Percentiles rank a stretch among this genome's conserved stretches.
phyloP scores from a whole-genome alignment of 108 stramenopile species.

The Fragilariopsis cylindrus region DNA sequence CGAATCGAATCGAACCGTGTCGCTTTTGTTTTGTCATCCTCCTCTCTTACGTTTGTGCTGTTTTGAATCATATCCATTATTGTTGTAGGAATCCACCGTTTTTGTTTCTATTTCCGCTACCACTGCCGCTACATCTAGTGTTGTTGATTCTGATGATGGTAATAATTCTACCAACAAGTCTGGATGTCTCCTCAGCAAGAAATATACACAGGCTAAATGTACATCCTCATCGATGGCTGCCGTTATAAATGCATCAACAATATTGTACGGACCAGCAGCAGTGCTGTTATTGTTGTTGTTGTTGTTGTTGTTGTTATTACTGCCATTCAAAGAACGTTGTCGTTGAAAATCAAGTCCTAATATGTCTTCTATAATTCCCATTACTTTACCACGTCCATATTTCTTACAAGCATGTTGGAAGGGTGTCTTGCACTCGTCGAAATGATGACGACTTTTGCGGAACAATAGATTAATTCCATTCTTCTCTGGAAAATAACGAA shows the following conservation, averaged over 20 bases:
- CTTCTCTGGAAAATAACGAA: neutral
- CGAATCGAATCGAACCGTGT: no score
- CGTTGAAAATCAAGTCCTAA: neutral
- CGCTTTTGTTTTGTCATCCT: no score
- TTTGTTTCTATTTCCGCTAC: neutral
- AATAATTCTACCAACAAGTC: neutral
- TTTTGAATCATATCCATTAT: neutral
- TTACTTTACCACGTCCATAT: conserved; percentile 1
- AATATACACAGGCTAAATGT: neutral
- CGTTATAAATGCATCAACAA: no score
- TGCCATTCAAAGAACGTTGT: no score
- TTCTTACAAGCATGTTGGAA: conserved; percentile 31
- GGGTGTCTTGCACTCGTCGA: neutral
- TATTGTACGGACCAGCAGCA: no score
- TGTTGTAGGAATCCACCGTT: neutral
- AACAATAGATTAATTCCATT: neutral
- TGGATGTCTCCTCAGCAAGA: neutral
- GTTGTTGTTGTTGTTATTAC: no score
- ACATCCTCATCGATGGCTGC: no score
- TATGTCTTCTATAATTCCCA: conserved; percentile 17
- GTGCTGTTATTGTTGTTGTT: no score
- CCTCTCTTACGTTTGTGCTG: no score
- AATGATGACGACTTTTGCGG: conserved; percentile 5
- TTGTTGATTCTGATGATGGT: neutral
- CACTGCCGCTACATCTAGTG: neutral